Evolutionary conservation across 2,329 filamentous ascomycete genomes (phyloP), one percentile per base, ranked within the genome.

Genomic region (Fusarium sp.): DNA sequence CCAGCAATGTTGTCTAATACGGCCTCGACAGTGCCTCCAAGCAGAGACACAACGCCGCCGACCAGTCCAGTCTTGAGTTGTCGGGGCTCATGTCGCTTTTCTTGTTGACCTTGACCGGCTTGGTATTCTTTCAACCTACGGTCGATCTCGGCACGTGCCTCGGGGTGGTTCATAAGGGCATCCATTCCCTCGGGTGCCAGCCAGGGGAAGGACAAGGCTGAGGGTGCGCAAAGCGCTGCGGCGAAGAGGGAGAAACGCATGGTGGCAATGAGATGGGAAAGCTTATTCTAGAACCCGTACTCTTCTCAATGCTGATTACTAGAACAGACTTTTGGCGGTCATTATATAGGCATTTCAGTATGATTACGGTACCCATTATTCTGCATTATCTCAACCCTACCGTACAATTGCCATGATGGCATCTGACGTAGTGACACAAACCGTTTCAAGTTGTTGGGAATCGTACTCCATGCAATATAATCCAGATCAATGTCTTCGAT

Each of bases 81-180:
- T 11, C 51, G 56, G 6, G 64, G 5, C 28, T 66, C 46, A 20
- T 37, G n/a, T 10, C 4, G 12, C 25, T 62, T 50, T 8, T 62
- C 43, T 16, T 18, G 40, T 16, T 56, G 40, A 14, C 14, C 18
- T 16, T 43, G 21, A 6, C 43, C 7, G 1, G 51, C 53, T 34
- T 56, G 25, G 5, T 51, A n/a, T 13, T 59, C 48, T n/a, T 34
- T 63, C 5, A 68, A 25, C 11, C 65, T 53, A 34, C 63, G 63
- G n/a, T 68, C 32, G 13, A 68, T 68, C 16, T 68, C 65, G 13
- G 32, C 25, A 5, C 65, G 63, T 3, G 65, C 63, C 32, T 68
- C 65, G 2, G 63, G 65, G 40, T 59, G 65, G 5, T 40, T 57
- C 13, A 68, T 48, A 3, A 68, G 53, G 1, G 65, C 63, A 32